Evolutionary conservation across 106 monocot genomes (phyloP).

Genomic region (Ottelia alismoides): DNA sequence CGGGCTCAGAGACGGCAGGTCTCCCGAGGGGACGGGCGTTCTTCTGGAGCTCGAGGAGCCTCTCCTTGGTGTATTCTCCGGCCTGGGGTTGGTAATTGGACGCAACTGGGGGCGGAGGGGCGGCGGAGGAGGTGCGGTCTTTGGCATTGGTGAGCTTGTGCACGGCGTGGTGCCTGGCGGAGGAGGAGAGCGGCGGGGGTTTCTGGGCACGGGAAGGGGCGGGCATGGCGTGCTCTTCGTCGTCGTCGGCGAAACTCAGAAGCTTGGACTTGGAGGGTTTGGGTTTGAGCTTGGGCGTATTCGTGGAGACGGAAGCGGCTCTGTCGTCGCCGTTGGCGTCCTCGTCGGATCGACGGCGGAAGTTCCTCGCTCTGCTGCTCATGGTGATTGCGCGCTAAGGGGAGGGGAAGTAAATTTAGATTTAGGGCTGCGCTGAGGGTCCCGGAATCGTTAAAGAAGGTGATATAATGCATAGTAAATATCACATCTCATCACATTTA

Average conservation of each 20-base stretch:
- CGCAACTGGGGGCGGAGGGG: conserved; percentile 14
- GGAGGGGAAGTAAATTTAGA: no score
- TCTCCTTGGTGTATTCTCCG: conserved; percentile 89
- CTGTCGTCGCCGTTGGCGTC: conserved; percentile 21
- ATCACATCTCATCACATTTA: no score
- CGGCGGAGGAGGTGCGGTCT: conserved; percentile 26
- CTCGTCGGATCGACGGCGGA: conserved; percentile 64
- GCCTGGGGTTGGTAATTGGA: conserved; percentile 80
- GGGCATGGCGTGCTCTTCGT: conserved; percentile 38
- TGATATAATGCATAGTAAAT: no score
- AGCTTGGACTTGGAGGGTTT: conserved; percentile 32
- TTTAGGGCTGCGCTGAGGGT: no score
- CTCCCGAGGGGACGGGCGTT: conserved; percentile 86
- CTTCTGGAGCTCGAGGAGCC: conserved; percentile 86
- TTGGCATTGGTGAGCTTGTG: conserved; percentile 45
- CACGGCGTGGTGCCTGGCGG: conserved; percentile 8
- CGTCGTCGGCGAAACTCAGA: conserved; percentile 93
- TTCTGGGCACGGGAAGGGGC: conserved; percentile 2
- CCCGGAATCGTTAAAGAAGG: no score
- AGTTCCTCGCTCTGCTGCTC: conserved; percentile 52
- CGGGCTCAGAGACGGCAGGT: conserved; percentile 15
- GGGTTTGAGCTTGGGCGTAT: conserved; percentile 17
- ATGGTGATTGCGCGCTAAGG: no score
- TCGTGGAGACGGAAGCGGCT: conserved; percentile 7
- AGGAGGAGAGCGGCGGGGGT: not conserved